Base-by-base conservation (phyloP, 2,329 filamentous ascomycete species). In the Alternaria sp. region DNA sequence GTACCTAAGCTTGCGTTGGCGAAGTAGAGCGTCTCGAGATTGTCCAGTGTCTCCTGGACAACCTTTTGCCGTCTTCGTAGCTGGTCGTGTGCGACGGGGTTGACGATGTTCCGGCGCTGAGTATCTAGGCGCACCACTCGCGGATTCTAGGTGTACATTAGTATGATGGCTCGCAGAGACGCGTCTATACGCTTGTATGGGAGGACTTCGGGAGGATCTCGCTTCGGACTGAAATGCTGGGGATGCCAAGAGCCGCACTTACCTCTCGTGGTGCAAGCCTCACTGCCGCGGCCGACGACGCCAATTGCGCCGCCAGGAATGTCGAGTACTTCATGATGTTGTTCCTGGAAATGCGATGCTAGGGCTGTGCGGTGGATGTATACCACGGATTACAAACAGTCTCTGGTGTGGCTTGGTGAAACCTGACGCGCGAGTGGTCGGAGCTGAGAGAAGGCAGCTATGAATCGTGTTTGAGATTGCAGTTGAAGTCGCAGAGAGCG, bases 11-110 rank as follows among this genome's bases (percentile, higher is more conserved):
- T 84, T 45, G 85, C 78, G 62, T 88, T 88, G 62, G 85, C 85
- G 67, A 84, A 87, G 70, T 89, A 89, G 4, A 89, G 79, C 0
- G 85, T 86, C 76, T 85, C 84, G 72, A 87, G 82, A 72, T 89
- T 89, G 70, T 86, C 83, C 53, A 89, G 78, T 3, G 73, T 77
- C 63, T 83, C 79, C 34, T 77, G 74, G 7, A 86, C 78, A 0
- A 82, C 83, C 51, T 80, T 68, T 40, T 69, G 64, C 38, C 75
- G 65, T 64, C 82, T 77, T 56, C 84, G 80, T 61, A 81, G 67
- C 44, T 73, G 78, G 65, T 87, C 84, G 67, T 82, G 80, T 25
- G 73, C 68, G 16, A 85, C 60, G 3, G 84, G 84, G 65, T 86
- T 79, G 3, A 64, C 43, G 30, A 85, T 73, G 59, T 81, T 66